Percentiles rank a stretch among this genome's conserved stretches.
These are phyloP conservation scores for Quercus glauca DNA, from an alignment of 306 rosid genomes.

Conservation along the genomic window DNA sequence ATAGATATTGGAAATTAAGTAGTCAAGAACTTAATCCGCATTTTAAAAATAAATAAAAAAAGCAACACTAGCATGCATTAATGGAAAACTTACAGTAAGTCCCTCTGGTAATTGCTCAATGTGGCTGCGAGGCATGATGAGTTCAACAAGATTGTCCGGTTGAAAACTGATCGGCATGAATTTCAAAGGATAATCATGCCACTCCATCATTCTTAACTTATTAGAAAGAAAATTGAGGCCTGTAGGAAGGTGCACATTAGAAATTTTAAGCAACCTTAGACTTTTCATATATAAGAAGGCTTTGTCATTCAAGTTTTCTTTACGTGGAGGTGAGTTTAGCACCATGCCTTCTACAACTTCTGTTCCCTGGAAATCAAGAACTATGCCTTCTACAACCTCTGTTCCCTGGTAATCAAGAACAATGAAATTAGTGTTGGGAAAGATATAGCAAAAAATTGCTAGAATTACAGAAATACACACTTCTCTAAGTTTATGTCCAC, in stretches of 20 bases:
- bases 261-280: constrained; percentile 19
- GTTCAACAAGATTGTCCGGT: constrained; percentile 11
- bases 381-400: constrained; percentile 6
- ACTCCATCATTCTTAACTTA: constrained; percentile 11
- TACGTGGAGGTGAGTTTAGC: neutral
- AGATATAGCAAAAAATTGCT: neutral
- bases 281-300: constrained; percentile 12
- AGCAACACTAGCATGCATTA: too few relatives aligned
- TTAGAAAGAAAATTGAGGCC: constrained; percentile 25
- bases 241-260: constrained; percentile 14
- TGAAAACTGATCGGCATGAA: constrained; percentile 8
- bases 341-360: neutral
- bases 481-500: neutral
- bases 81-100: neutral
- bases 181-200: constrained; percentile 18
- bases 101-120: neutral
- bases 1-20: neutral
- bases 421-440: neutral
- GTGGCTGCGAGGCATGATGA: constrained; percentile 18
- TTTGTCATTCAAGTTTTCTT: constrained; percentile 1
- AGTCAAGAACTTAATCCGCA: neutral
- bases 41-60: neutral
- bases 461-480: neutral
- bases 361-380: neutral
- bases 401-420: constrained; percentile 12